Evolutionary conservation across 805 yeast species (phyloP).

Genomic region (Spathaspora gorwiae): DNA sequence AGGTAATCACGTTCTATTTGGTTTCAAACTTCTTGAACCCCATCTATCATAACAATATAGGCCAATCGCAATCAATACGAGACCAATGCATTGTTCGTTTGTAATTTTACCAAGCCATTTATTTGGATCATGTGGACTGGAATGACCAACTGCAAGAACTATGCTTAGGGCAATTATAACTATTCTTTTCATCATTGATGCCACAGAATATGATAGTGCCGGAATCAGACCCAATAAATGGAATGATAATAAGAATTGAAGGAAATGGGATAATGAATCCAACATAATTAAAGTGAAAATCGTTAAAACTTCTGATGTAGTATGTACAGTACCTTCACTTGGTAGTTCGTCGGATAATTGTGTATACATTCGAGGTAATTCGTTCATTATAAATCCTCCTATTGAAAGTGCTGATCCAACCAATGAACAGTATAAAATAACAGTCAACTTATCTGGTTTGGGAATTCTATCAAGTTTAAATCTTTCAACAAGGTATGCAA

Average conservation of each 20-base stretch:
- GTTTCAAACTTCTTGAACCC: constrained; percentile 34
- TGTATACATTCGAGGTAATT: constrained; percentile 38
- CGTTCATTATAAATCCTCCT: constrained; percentile 68
- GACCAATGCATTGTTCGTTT: constrained; percentile 43
- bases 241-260: constrained; percentile 77
- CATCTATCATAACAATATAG: constrained; percentile 62
- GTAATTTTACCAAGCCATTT: constrained; percentile 36
- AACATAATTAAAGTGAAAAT: constrained; percentile 51
- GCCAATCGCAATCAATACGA: constrained; percentile 50
- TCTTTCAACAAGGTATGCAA: constrained; percentile 11
- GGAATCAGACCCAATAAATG: constrained; percentile 77
- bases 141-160: constrained; percentile 37
- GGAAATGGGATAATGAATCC: constrained; percentile 73
- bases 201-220: constrained; percentile 81
- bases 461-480: constrained; percentile 16
- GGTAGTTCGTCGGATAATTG: constrained; percentile 11
- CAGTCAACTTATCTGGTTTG: constrained; percentile 74
- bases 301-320: constrained; percentile 18
- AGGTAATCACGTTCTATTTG: neutral
- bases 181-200: constrained; percentile 84
- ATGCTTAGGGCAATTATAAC: constrained; percentile 78
- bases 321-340: constrained; percentile 3
- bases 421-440: constrained; percentile 74
- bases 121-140: constrained; percentile 4
- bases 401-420: constrained; percentile 67